A percentile compares a stretch with the other conserved stretches of the same genome.
Conservation (phyloP, 2,329 filamentous ascomycete genomes). For the Nigrospora sphaerica region DNA sequence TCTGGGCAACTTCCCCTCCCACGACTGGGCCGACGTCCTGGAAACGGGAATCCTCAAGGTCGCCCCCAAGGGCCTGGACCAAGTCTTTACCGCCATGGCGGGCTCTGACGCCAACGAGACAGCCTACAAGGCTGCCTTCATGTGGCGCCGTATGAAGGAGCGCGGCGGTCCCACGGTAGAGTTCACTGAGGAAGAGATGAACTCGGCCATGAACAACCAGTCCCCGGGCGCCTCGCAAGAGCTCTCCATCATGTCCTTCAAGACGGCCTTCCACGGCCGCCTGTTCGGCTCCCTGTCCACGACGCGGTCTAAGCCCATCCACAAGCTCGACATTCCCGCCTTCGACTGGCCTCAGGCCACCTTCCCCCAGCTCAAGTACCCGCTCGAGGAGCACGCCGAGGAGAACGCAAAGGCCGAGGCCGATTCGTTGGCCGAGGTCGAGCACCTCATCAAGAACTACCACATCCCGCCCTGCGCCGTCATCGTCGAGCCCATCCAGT, state of each 20-base stretch:
- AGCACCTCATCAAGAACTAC: constrained; percentile 72
- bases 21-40: constrained; percentile 76
- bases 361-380: constrained; percentile 82
- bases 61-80: constrained; percentile 74
- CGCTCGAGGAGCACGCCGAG: constrained; percentile 68
- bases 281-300: constrained; percentile 83
- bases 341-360: constrained; percentile 92
- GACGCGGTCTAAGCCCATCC: constrained; percentile 86
- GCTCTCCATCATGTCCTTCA: constrained; percentile 84
- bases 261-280: constrained; percentile 81
- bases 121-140: constrained; percentile 93
- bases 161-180: constrained; percentile 72
- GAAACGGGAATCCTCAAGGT: constrained; percentile 74
- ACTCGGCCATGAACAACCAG: constrained; percentile 73
- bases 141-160: constrained; percentile 77
- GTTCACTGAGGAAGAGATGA: constrained; percentile 71
- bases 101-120: constrained; percentile 92
- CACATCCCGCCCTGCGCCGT: constrained; percentile 75
- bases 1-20: constrained; percentile 82
- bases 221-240: constrained; percentile 63
- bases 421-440: constrained; percentile 74
- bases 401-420: constrained; percentile 81
- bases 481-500: constrained; percentile 85
- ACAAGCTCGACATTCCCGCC: constrained; percentile 90
- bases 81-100: constrained; percentile 86